Percentiles rank a stretch among this genome's conserved stretches.
Conservation (phyloP, 2,329 filamentous ascomycete species). For the Pseudogymnoascus sp. region DNA sequence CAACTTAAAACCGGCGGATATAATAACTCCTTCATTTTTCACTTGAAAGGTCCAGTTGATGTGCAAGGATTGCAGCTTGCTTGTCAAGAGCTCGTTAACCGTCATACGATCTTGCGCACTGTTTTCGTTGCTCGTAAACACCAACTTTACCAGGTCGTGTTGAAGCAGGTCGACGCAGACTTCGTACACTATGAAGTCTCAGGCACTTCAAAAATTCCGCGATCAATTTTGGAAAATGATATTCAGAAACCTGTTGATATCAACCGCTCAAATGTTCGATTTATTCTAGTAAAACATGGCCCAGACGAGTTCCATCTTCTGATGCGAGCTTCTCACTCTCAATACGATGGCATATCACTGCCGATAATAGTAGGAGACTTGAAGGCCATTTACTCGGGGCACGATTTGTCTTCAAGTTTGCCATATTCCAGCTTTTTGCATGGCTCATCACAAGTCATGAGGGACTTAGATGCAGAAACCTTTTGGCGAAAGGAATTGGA, state of each 20-base stretch:
- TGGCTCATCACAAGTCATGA: neutral
- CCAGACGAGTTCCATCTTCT: neutral
- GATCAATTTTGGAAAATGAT: neutral
- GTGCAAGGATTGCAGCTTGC: slow-evolving; percentile 1
- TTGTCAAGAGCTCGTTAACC: slow-evolving; percentile 9
- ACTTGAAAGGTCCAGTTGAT: slow-evolving; percentile 12
- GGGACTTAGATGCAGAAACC: neutral
- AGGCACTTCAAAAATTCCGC: neutral
- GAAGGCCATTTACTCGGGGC: neutral
- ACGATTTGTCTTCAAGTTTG: neutral
- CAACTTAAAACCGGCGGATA: slow-evolving; percentile 11
- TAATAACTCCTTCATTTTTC: slow-evolving; percentile 15
- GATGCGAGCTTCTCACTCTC: slow-evolving; percentile 7
- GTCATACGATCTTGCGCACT: slow-evolving; percentile 14
- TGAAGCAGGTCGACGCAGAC: neutral
- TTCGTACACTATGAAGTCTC: neutral
- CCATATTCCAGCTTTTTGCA: neutral
- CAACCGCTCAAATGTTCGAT: neutral
- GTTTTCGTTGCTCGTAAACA: slow-evolving; percentile 12
- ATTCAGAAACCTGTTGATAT: neutral
- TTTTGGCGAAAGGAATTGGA: neutral
- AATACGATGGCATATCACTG: slow-evolving; percentile 10
- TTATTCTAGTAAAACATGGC: neutral
- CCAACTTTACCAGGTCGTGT: slow-evolving; percentile 14
- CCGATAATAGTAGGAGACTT: neutral